These are phyloP conservation scores for Calonectria henricotiae DNA, from an alignment of 2,329 filamentous ascomycete species.

Conservation along the genomic window DNA sequence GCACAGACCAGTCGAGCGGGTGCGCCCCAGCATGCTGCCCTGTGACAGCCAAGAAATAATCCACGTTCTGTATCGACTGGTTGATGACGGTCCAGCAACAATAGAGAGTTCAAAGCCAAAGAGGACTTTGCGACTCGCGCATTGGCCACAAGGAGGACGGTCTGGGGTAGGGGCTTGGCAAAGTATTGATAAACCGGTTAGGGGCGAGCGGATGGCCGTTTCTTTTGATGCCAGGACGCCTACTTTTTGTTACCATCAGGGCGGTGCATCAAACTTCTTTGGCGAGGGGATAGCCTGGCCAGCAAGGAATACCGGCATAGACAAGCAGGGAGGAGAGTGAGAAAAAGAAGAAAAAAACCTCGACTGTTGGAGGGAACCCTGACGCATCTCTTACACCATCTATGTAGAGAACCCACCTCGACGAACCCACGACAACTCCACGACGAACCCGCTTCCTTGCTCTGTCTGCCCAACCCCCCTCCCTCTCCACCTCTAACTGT, in stretches of 20 bases:
- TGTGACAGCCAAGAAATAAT: slow-evolving; percentile 41
- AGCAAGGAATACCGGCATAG: not conserved
- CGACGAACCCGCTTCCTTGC: slow-evolving; percentile 12
- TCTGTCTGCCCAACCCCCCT: slow-evolving; percentile 15
- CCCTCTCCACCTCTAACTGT: slow-evolving; percentile 15
- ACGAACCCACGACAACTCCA: slow-evolving; percentile 22
- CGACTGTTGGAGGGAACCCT: slow-evolving; percentile 26
- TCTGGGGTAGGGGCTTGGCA: slow-evolving; percentile 46
- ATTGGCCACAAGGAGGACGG: slow-evolving; percentile 39
- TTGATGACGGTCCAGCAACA: slow-evolving; percentile 38
- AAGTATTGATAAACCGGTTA: slow-evolving; percentile 28
- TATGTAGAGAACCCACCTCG: slow-evolving; percentile 19
- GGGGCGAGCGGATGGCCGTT: slow-evolving; percentile 25
- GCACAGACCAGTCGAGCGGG: slow-evolving; percentile 10
- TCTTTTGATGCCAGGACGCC: slow-evolving; percentile 15
- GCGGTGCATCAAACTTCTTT: slow-evolving; percentile 17
- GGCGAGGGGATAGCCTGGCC: slow-evolving; percentile 4
- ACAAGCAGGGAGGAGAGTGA: slow-evolving; percentile 1
- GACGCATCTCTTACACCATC: slow-evolving; percentile 43
- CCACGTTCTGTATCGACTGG: slow-evolving; percentile 53
- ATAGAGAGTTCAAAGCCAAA: slow-evolving; percentile 27
- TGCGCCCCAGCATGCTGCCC: slow-evolving; percentile 24
- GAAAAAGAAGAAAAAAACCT: slow-evolving; percentile 15
- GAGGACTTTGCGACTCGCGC: slow-evolving; percentile 7
- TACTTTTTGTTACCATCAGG: not conserved